Conservation (phyloP, 495 filamentous ascomycete species). For the Recurvomyces mirabilis region DNA sequence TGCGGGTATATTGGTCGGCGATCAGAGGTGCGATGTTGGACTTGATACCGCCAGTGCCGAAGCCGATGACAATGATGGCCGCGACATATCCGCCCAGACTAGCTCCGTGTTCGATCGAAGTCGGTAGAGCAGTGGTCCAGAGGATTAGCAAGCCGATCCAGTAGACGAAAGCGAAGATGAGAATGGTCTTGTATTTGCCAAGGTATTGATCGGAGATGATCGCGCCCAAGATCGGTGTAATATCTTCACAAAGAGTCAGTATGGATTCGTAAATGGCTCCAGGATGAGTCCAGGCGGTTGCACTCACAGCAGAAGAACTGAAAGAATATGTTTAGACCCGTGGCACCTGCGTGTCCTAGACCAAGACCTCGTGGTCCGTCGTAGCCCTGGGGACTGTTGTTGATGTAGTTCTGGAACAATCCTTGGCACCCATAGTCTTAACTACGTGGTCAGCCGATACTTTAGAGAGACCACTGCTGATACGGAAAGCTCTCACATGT, state of each 20-base stretch:
- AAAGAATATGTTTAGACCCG: slow-evolving; percentile 50
- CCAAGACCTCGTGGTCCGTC: slow-evolving; percentile 45
- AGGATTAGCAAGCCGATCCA: slow-evolving; percentile 34
- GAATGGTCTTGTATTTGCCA: slow-evolving; percentile 58
- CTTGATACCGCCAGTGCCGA: slow-evolving; percentile 68
- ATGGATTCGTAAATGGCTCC: too few species aligned
- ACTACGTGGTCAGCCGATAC: background rate
- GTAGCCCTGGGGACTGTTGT: slow-evolving; percentile 37
- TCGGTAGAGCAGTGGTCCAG: slow-evolving; percentile 27
- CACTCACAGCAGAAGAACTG: slow-evolving; percentile 53
- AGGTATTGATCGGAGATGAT: slow-evolving; percentile 55
- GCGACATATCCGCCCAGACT: slow-evolving; percentile 29
- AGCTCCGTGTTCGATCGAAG: slow-evolving; percentile 26
- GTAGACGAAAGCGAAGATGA: slow-evolving; percentile 42
- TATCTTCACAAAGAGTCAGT: too few species aligned
- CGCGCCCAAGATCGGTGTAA: slow-evolving; percentile 48
- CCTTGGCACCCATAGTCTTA: slow-evolving; percentile 49
- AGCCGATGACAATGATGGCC: slow-evolving; percentile 41
- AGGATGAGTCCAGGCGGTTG: too few species aligned
- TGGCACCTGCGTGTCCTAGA: slow-evolving; percentile 40
- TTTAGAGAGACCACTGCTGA: background rate
- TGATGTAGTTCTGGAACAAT: slow-evolving; percentile 49
- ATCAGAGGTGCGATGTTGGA: slow-evolving; percentile 56
- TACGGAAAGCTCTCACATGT: slow-evolving; percentile 29
- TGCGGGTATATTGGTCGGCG: slow-evolving; percentile 62